Evolutionary conservation across 768 basidiomycete species (phyloP), one percentile per base, ranked within the genome.

Genomic region (Psilocybe cyanescens): DNA sequence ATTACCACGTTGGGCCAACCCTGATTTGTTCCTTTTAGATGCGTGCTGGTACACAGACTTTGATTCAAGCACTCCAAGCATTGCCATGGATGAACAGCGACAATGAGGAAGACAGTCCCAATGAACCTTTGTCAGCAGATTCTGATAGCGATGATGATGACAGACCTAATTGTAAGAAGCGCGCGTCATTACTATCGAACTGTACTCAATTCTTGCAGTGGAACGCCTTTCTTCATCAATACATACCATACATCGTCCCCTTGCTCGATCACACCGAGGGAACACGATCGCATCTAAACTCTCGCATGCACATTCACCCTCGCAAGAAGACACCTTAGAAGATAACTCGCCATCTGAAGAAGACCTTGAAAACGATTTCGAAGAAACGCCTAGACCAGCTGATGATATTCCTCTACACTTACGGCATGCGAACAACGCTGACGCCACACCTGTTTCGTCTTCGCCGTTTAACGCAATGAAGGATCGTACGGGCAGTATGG

Each of bases 1-100:
- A 57, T 56, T 58, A 44, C 47, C 46, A 58, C 52, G 50, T 16
- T 49, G 24, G 24, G 29, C 4, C 49, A 16, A 62, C 59, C 63
- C 56, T 41, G 52, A 60, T 60, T 60, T 61, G 49, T 67, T 35
- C 59, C 55, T 59, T 64, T 39, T 70, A 95, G 93, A 90, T 95
- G 87, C 88, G 91, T 44, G 86, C 88, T 28, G 93, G 93, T 14
- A 95, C 93, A 2, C 94, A 95, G 71, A 91, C 93, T 2, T 84
- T 95, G 53, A 94, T 95, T 41, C 93, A 94, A 75, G 93, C 91
- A 3, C 79, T 95, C 12, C 93, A 94, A 68, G 93, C 92, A 1
- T 79, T 94, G 45, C 94, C 93, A 17, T 91, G 88, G 89, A 81
- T 83, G 35, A 86, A 87, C 61, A 80, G 83, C 8, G 90, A 93